Conservation (phyloP, 2,329 filamentous ascomycete genomes). For the Phialophora tarda region DNA sequence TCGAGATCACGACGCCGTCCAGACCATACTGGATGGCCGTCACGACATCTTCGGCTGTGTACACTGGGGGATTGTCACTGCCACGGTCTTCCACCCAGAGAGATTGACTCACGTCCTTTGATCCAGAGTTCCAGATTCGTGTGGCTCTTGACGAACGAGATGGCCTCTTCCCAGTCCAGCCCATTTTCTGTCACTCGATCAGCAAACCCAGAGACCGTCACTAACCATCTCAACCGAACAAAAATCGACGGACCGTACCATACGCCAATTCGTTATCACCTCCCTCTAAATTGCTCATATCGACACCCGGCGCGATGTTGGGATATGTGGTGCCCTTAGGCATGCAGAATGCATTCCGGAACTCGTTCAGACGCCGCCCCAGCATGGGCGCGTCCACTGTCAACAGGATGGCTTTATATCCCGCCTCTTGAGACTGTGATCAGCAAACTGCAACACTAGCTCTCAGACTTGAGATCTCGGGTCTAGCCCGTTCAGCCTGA, state of each 20-base stretch:
- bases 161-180: conserved; percentile 57
- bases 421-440: conserved; percentile 44
- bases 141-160: conserved; percentile 56
- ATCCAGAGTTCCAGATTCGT: conserved; percentile 38
- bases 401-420: conserved; percentile 61
- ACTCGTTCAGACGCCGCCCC: conserved; percentile 60
- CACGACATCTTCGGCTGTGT: conserved; percentile 34
- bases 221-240: background rate
- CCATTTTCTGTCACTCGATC: conserved; percentile 44
- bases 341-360: conserved; percentile 56
- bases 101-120: conserved; percentile 36
- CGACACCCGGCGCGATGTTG: conserved; percentile 30
- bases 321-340: conserved; percentile 37
- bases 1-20: conserved; percentile 37
- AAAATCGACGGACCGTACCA: conserved; percentile 1
- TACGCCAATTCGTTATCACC: conserved; percentile 21
- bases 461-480: background rate
- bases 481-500: background rate
- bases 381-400: conserved; percentile 62
- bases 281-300: conserved; percentile 27
- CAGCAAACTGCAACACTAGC: background rate
- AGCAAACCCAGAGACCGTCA: background rate
- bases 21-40: conserved; percentile 35
- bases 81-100: conserved; percentile 31
- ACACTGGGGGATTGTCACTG: conserved; percentile 18